phyloP scores from a whole-genome alignment of 768 basidiomycete genomes.

The Paxillus involutus region DNA sequence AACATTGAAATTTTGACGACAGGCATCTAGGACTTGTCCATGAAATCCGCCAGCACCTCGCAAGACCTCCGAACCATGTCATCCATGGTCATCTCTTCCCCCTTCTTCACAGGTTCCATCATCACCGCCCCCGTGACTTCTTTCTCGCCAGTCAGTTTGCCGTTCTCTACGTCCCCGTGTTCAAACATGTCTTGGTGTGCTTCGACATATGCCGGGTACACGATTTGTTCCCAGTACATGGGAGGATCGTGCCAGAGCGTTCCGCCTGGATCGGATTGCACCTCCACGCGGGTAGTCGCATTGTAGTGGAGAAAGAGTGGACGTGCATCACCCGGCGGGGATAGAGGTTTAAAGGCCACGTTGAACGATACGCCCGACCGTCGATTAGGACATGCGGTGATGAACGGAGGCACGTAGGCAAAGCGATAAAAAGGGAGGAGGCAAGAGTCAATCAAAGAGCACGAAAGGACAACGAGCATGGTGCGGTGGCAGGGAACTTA shows the following conservation, averaged over 20 bases:
- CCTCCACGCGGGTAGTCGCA: conserved; percentile 43
- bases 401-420: conserved; percentile 13
- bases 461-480: not conserved
- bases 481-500: not conserved
- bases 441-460: conserved; percentile 21
- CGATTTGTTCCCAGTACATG: conserved; percentile 87
- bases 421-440: conserved; percentile 22
- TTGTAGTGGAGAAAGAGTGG: conserved; percentile 1
- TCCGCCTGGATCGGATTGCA: conserved; percentile 82
- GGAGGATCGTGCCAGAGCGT: conserved; percentile 91
- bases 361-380: conserved; percentile 4
- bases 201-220: conserved; percentile 89
- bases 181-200: conserved; percentile 77
- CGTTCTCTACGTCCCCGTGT: conserved; percentile 73
- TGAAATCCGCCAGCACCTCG: conserved; percentile 34
- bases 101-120: conserved; percentile 60
- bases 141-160: conserved; percentile 44
- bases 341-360: conserved; percentile 1
- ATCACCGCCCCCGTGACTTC: conserved; percentile 47
- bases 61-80: conserved; percentile 62
- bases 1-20: not conserved
- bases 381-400: conserved; percentile 10
- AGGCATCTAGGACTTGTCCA: not conserved
- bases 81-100: conserved; percentile 51
- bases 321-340: not conserved